Conservation (phyloP, 768 basidiomycete genomes). For the Mycena crocata region DNA sequence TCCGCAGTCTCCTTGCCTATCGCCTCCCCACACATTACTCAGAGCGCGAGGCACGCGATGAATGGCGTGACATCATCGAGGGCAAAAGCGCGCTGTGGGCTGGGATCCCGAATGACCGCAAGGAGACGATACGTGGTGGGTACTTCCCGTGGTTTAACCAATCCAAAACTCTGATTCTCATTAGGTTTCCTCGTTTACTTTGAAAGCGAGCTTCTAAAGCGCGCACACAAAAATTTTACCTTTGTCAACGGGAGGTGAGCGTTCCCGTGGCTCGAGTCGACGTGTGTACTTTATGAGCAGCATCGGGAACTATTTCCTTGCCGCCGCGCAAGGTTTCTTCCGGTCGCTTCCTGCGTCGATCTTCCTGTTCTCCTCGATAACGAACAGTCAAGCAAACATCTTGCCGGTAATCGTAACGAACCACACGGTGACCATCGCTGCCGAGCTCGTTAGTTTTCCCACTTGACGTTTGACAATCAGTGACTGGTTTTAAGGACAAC, state of each 20-base stretch:
- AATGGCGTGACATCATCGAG: slow-evolving; percentile 94
- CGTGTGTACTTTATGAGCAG: slow-evolving; percentile 47
- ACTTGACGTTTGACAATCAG: slow-evolving; percentile 18
- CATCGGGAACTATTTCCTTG: slow-evolving; percentile 92
- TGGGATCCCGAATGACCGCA: slow-evolving; percentile 89
- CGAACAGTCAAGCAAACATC: slow-evolving; percentile 87
- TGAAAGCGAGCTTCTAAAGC: slow-evolving; percentile 85
- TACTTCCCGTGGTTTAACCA: neutral
- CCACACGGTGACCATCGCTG: slow-evolving; percentile 95
- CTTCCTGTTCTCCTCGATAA: slow-evolving; percentile 93
- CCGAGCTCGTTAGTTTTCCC: slow-evolving; percentile 70
- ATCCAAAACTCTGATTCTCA: neutral
- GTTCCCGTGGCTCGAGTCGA: neutral
- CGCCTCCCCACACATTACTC: slow-evolving; percentile 77
- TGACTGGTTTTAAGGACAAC: slow-evolving; percentile 63
- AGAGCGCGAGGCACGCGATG: slow-evolving; percentile 83
- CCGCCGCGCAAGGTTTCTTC: slow-evolving; percentile 90
- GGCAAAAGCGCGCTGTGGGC: slow-evolving; percentile 84
- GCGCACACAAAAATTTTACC: slow-evolving; percentile 94
- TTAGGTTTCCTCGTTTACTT: slow-evolving; percentile 94
- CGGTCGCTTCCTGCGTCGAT: slow-evolving; percentile 94
- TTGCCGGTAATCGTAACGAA: slow-evolving; percentile 93
- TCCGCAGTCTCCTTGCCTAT: slow-evolving; percentile 82
- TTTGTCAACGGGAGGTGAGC: slow-evolving; percentile 88
- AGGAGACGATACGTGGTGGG: slow-evolving; percentile 91